A percentile compares a stretch with the other conserved stretches of the same genome.
These are phyloP conservation scores for Hypoxylon fuscum DNA, from an alignment of 495 filamentous ascomycete genomes.

Conservation along the genomic window DNA sequence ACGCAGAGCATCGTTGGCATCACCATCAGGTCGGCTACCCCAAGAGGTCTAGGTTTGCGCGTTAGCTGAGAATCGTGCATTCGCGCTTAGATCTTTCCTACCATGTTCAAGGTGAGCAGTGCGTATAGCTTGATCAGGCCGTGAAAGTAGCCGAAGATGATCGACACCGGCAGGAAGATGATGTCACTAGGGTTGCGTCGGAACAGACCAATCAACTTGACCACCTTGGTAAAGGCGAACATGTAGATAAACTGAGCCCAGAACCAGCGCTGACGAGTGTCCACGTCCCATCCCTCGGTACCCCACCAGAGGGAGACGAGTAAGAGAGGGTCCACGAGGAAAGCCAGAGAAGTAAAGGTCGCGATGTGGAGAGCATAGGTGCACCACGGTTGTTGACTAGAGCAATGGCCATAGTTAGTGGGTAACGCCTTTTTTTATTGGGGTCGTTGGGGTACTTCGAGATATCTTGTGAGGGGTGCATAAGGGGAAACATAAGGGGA, in stretches of 20 bases:
- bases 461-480: neutral
- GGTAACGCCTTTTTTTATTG: slow-evolving; percentile 14
- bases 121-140: slow-evolving; percentile 70
- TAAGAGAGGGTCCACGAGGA: slow-evolving; percentile 63
- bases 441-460: slow-evolving; percentile 11
- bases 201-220: slow-evolving; percentile 70
- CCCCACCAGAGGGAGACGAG: slow-evolving; percentile 56
- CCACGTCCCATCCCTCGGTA: slow-evolving; percentile 54
- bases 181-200: slow-evolving; percentile 65
- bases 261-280: slow-evolving; percentile 54
- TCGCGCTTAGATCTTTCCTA: slow-evolving; percentile 13
- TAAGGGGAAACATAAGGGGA: neutral
- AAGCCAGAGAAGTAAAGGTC: slow-evolving; percentile 66
- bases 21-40: slow-evolving; percentile 73
- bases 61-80: slow-evolving; percentile 29
- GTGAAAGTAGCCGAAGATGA: slow-evolving; percentile 70
- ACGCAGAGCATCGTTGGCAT: slow-evolving; percentile 66
- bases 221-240: slow-evolving; percentile 62
- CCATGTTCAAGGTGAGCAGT: slow-evolving; percentile 57
- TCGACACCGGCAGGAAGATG: slow-evolving; percentile 61
- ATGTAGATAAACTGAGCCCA: slow-evolving; percentile 58
- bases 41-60: slow-evolving; percentile 67
- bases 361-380: slow-evolving; percentile 69
- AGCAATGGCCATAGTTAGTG: slow-evolving; percentile 27
- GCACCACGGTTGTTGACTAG: slow-evolving; percentile 65